Evolutionary conservation across 768 basidiomycete species (phyloP).

Genomic region (Tulasnella sp.): DNA sequence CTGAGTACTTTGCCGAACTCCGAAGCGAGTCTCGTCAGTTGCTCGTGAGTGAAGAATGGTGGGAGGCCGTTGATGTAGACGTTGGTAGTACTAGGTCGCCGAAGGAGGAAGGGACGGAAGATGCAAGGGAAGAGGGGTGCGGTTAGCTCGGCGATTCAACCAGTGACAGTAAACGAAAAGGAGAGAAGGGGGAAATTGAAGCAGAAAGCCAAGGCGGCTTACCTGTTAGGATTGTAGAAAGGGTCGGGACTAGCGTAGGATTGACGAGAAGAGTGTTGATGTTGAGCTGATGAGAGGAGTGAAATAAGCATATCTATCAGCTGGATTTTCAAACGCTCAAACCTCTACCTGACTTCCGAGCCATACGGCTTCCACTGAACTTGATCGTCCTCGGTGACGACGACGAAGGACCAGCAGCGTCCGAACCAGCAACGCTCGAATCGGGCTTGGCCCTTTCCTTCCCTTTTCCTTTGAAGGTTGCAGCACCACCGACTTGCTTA

Average conservation of each 20-base stretch:
- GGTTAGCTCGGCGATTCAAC: neutral
- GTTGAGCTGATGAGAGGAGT: neutral
- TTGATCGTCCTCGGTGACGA: neutral
- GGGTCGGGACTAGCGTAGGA: constrained; percentile 22
- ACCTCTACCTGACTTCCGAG: neutral
- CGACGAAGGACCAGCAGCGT: neutral
- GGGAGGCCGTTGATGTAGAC: constrained; percentile 87
- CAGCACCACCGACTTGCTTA: neutral
- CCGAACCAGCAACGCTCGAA: neutral
- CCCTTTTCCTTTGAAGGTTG: neutral
- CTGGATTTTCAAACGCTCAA: neutral
- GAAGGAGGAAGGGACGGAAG: neutral
- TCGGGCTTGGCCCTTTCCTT: neutral
- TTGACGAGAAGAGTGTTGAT: neutral
- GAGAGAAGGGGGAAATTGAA: neutral
- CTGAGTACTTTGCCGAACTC: constrained; percentile 73
- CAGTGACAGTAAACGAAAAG: neutral
- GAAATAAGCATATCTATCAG: neutral
- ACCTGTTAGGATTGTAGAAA: constrained; percentile 28
- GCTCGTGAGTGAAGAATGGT: constrained; percentile 75
- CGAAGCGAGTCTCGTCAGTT: constrained; percentile 63
- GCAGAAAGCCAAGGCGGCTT: neutral
- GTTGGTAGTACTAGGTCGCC: constrained; percentile 52
- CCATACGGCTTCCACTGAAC: neutral
- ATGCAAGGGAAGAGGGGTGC: too few species aligned